Evolutionary conservation across 257 asterid species (phyloP).

Genomic region (Lycium barbarum): DNA sequence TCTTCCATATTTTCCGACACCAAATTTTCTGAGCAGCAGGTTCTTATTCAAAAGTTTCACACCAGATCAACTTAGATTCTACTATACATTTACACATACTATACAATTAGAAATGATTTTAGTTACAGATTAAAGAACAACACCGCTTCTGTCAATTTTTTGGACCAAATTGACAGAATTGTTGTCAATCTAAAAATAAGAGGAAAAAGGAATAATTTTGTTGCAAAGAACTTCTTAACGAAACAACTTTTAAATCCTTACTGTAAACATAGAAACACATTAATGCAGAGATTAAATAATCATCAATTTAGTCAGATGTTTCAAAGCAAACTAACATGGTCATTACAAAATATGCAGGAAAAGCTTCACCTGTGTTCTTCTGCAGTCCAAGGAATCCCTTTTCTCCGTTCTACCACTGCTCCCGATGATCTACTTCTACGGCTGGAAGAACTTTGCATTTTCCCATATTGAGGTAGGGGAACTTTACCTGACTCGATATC

Average conservation of each 20-base stretch:
- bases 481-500: too few species aligned
- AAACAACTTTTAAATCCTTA: slow-evolving; percentile 2
- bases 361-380: slow-evolving; percentile 54
- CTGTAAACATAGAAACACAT: not conserved
- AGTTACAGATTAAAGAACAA: not conserved
- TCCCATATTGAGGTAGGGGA: not conserved
- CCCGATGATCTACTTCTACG: slow-evolving; percentile 28
- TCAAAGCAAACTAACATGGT: slow-evolving; percentile 12
- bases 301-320: slow-evolving; percentile 1
- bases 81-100: not conserved
- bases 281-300: not conserved
- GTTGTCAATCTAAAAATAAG: not conserved
- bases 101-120: not conserved
- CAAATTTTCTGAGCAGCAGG: not conserved
- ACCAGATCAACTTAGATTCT: not conserved
- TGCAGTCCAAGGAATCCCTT: slow-evolving; percentile 54
- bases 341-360: not conserved
- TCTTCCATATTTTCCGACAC: not conserved
- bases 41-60: not conserved
- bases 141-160: not conserved
- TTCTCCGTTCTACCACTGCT: slow-evolving; percentile 23
- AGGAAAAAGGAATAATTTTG: not conserved
- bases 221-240: slow-evolving; percentile 9
- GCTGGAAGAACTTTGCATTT: slow-evolving; percentile 3
- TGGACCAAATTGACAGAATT: not conserved